Evolutionary conservation across 2,329 filamentous ascomycete species (phyloP).

Genomic region (Stagonosporopsis chrysanthemi): DNA sequence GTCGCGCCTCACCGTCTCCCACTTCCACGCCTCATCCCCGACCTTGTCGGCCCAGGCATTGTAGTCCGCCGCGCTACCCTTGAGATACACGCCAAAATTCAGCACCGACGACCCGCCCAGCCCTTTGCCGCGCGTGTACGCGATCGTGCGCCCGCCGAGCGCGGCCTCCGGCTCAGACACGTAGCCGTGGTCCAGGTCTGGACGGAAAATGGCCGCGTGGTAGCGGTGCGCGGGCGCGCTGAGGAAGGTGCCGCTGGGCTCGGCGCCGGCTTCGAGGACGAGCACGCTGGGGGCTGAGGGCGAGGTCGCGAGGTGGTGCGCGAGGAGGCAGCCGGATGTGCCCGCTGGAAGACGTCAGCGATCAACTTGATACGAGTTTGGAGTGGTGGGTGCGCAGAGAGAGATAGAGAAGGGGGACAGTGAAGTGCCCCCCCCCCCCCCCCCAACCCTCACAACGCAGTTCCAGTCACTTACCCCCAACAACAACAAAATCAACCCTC

Average conservation of each 20-base stretch:
- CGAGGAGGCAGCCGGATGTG: conserved; percentile 66
- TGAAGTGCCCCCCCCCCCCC: too few relatives aligned
- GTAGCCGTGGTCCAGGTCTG: conserved; percentile 60
- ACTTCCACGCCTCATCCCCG: conserved; percentile 63
- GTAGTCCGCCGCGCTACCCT: conserved; percentile 66
- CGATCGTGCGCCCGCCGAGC: conserved; percentile 52
- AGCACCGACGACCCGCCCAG: conserved; percentile 59
- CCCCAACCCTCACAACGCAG: too few relatives aligned
- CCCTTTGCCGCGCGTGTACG: conserved; percentile 57
- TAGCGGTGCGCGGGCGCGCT: conserved; percentile 63
- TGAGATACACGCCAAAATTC: conserved; percentile 53
- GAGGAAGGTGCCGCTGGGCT: conserved; percentile 54
- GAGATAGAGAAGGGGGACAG: too few relatives aligned
- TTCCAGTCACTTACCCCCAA: conserved; percentile 50
- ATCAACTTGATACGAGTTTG: too few relatives aligned
- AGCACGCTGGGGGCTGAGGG: conserved; percentile 61
- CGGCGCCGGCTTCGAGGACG: conserved; percentile 67
- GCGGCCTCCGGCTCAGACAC: conserved; percentile 43
- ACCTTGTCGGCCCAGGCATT: conserved; percentile 66
- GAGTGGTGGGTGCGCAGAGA: too few relatives aligned
- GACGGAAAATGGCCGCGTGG: conserved; percentile 52
- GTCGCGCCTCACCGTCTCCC: conserved; percentile 60
- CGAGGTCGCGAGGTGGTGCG: conserved; percentile 60
- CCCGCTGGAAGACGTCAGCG: conserved; percentile 54
- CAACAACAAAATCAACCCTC: conserved; percentile 52